These are phyloP conservation scores for Cymbidium sinense DNA, from an alignment of 106 monocot species.

Conservation along the genomic window DNA sequence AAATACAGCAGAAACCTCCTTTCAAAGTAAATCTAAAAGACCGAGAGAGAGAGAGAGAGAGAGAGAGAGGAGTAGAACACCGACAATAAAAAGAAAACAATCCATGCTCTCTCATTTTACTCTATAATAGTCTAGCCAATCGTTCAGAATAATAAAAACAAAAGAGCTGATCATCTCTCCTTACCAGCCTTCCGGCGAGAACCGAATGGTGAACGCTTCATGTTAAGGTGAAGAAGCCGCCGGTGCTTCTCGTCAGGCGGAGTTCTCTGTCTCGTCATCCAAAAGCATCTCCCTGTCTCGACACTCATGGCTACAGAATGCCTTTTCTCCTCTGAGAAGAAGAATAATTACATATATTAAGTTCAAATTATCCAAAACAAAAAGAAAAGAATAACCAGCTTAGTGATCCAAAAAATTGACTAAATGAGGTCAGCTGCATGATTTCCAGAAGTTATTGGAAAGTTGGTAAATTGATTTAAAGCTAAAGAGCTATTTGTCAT, in stretches of 20 bases:
- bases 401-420: not conserved
- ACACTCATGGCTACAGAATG: conserved; percentile 9
- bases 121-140: not conserved
- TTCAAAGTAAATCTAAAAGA: not conserved
- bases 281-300: conserved; percentile 4
- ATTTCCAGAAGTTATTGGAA: not conserved
- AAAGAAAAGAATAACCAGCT: not conserved
- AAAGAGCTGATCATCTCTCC: not conserved
- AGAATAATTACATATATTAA: not conserved
- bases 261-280: not conserved
- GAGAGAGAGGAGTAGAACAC: too few relatives aligned
- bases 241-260: not conserved
- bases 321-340: conserved; percentile 12
- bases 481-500: too few relatives aligned
- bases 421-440: not conserved
- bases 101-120: not conserved
- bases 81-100: not conserved
- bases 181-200: not conserved
- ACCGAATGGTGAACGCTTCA: not conserved
- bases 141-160: not conserved
- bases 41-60: too few relatives aligned
- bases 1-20: not conserved
- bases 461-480: not conserved
- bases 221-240: not conserved
- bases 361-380: conserved; percentile 1